Conservation (phyloP, 352 stramenopile genomes). For the Pythium aristosporum region DNA sequence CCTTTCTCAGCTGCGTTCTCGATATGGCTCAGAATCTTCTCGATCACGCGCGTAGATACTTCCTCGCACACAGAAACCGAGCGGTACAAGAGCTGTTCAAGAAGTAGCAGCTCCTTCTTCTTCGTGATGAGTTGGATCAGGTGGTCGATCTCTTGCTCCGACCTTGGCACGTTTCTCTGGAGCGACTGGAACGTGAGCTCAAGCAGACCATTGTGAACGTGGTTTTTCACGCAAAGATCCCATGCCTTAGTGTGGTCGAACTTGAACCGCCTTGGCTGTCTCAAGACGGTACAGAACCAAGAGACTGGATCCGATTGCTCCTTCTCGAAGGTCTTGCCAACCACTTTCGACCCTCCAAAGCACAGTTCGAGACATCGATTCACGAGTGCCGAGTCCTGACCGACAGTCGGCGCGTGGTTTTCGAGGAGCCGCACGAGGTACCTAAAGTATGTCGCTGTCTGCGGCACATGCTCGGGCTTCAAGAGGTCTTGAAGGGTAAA, state of each 20-base stretch:
- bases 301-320: not conserved
- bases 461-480: slow-evolving; percentile 38
- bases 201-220: slow-evolving; percentile 43
- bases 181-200: slow-evolving; percentile 41
- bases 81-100: slow-evolving; percentile 20
- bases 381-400: slow-evolving; percentile 49
- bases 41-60: slow-evolving; percentile 24
- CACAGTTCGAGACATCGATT: slow-evolving; percentile 63
- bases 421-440: slow-evolving; percentile 73
- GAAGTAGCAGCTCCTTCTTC: slow-evolving; percentile 35
- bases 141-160: slow-evolving; percentile 37
- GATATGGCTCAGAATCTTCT: slow-evolving; percentile 54
- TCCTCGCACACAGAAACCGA: slow-evolving; percentile 5
- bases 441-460: slow-evolving; percentile 66
- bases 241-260: slow-evolving; percentile 61
- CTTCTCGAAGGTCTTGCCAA: slow-evolving; percentile 54
- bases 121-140: slow-evolving; percentile 46
- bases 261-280: slow-evolving; percentile 39
- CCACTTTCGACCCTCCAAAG: slow-evolving; percentile 46
- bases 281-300: slow-evolving; percentile 52
- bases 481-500: slow-evolving; percentile 29
- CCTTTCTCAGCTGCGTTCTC: slow-evolving; percentile 32
- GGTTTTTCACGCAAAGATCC: slow-evolving; percentile 52
- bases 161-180: not conserved
- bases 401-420: slow-evolving; percentile 38